These are phyloP conservation scores for Casaregolazyma lundiana DNA, from an alignment of 1,139 yeast species.

Conservation along the genomic window DNA sequence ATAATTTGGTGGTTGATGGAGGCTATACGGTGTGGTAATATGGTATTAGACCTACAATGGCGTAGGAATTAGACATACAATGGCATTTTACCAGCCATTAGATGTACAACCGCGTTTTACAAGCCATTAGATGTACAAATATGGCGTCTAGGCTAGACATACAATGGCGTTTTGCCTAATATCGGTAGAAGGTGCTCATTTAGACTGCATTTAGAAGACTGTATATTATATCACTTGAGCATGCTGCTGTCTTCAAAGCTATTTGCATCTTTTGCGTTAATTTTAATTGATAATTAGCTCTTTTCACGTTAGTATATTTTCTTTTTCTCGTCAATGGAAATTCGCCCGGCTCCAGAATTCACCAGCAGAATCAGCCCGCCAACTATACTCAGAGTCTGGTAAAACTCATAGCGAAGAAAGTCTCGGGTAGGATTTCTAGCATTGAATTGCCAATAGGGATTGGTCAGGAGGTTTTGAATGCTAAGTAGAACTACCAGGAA, in stretches of 20 bases:
- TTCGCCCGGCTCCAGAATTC: slow-evolving; percentile 94
- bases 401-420: slow-evolving; percentile 85
- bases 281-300: neutral
- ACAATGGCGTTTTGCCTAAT: too few species aligned
- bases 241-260: neutral
- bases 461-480: slow-evolving; percentile 70
- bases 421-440: slow-evolving; percentile 77
- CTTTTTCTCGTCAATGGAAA: slow-evolving; percentile 93
- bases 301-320: slow-evolving; percentile 58
- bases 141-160: too few species aligned
- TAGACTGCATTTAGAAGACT: neutral
- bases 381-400: slow-evolving; percentile 90
- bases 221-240: neutral
- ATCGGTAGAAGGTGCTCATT: too few species aligned
- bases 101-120: too few species aligned
- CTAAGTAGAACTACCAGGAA: slow-evolving; percentile 69
- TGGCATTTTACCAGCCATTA: neutral
- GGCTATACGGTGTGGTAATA: slow-evolving; percentile 65
- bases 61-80: neutral
- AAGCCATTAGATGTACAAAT: neutral
- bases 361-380: slow-evolving; percentile 91
- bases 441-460: slow-evolving; percentile 84
- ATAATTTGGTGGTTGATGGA: slow-evolving; percentile 75
- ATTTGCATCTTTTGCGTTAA: neutral
- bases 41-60: neutral